Conservation (phyloP, 2,329 filamentous ascomycete genomes). For the Aspergillus carbonarius region DNA sequence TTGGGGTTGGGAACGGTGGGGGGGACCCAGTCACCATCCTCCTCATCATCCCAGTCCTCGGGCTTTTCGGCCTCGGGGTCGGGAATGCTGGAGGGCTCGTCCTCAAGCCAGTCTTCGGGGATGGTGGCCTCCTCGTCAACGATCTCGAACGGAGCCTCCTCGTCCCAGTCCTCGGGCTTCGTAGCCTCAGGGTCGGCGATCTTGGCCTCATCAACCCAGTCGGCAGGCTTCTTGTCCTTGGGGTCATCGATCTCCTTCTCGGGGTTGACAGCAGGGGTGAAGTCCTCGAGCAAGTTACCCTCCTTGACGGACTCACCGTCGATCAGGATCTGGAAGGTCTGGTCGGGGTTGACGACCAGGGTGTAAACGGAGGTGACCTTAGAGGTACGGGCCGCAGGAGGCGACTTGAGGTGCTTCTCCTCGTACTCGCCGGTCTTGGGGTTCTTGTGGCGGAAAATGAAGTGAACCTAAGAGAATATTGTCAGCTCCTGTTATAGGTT, state of each 20-base stretch:
- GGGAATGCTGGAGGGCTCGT: conserved; percentile 76
- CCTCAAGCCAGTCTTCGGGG: conserved; percentile 94
- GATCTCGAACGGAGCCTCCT: conserved; percentile 96
- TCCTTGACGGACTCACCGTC: conserved; percentile 86
- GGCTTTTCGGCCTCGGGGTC: conserved; percentile 97
- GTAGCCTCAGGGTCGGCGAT: conserved; percentile 89
- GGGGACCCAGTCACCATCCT: conserved; percentile 95
- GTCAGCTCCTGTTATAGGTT: not conserved
- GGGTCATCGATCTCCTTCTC: conserved; percentile 90
- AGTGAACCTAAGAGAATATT: conserved; percentile 60
- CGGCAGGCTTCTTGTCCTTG: conserved; percentile 88
- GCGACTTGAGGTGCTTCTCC: conserved; percentile 93
- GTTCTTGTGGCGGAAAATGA: conserved; percentile 99
- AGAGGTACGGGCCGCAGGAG: conserved; percentile 81
- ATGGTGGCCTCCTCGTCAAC: conserved; percentile 87
- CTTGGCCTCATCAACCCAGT: conserved; percentile 92
- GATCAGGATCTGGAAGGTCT: conserved; percentile 89
- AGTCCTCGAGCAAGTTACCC: conserved; percentile 91
- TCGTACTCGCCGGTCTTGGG: conserved; percentile 99
- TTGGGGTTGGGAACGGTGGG: conserved; percentile 93
- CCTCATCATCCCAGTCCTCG: conserved; percentile 99
- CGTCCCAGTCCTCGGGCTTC: conserved; percentile 99
- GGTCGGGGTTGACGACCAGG: conserved; percentile 92
- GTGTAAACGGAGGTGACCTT: conserved; percentile 97
- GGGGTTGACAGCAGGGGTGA: conserved; percentile 90